Evolutionary conservation across 306 rosid genomes (phyloP), one percentile per base, ranked within the genome.

Genomic region (Dalbergia cultrata): DNA sequence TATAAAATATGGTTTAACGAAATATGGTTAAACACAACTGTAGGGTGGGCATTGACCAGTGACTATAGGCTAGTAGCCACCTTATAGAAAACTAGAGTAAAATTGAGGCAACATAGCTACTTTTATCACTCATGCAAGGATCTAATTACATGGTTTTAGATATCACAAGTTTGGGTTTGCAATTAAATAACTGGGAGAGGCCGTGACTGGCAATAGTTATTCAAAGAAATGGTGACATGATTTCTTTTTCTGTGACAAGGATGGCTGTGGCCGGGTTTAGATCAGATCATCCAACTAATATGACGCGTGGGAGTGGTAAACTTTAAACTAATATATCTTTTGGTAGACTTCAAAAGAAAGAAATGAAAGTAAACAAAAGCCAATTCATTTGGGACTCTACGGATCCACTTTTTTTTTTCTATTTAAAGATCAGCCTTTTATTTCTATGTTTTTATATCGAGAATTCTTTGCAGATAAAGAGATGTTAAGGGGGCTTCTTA

Each of bases 201-300:
- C 50, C 17, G 6, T 35, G 18, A 54, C 65, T 34, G 19, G 77
- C 53, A 54, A 17, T 18, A 56, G 37, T 72, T 33, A 72, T 56
- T 72, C 33, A 54, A 54, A 17, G 35, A 72, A 56, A 44, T 18
- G 37, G 50, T 53, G 18, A 34, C 49, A 71, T 26, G 65, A 60
- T 60, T 26, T 26, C 19, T 18, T 43, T 18, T 52, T 68, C 17
- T 68, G 13, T 8, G 74, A 69, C 53, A 31, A 13, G 11, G 31
- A 13, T 13, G 19, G 9, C 19, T 14, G 13, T 13, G 59, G 22
- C 19, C 21, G 13, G 44, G n/a, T 57, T 11, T 67, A 67, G 18
- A 67, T 67, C 56, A 44, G 13, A 67, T 13, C 49, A 65, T 37
- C 11, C 49, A 19, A 43, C 47, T 43, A 54, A 57, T 19, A 8